Evolutionary conservation across 768 basidiomycete genomes (phyloP), one percentile per base, ranked within the genome.

Genomic region (Rickenella mellea): DNA sequence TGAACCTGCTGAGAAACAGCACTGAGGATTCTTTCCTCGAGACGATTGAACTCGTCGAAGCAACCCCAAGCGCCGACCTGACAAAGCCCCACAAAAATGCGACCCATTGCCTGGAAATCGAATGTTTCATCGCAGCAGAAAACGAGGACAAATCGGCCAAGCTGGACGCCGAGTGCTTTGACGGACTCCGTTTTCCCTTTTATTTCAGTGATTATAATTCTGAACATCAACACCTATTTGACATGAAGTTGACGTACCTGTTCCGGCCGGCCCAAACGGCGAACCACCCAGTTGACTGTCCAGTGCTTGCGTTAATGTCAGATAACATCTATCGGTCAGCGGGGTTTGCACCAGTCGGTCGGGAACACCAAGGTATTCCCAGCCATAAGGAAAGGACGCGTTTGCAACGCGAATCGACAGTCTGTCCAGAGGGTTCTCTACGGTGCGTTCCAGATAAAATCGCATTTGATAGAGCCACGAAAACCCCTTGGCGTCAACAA

Each of bases 101-200:
- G 87, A 48, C 96, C 96, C 96, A 99, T 98, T 1, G 96, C 96
- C 59, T 98, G 93, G 71, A 98, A 98, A 62, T 99, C 96, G 62
- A 99, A 98, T 0, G 89, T 96, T 61, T 99, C 96, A 62, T 99
- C 96, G 56, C 96, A 99, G 59, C 96, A 98, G 68, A 99, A 99
- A n/a, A 99, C 96, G 37, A 99, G 73, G n/a, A 99, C 96, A 55
- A 99, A 99, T 27, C 96, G 82, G 29, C 96, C 96, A 5, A 99
- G 78, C 54, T 96, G 93, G 2, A 97, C 90, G 39, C 96, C 96
- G 17, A 99, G 79, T 2, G 96, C 93, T 63, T 99, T 99, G 58
- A 99, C 96, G 1, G 96, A 98, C 63, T 99, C 96, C 0, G 96
- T 99, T 69, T 99, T 99, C 24, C 93, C 91, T 90, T 51, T 36